These are phyloP conservation scores for Gonium pectorale DNA, from an alignment of 139 green algal species.

Conservation along the genomic window DNA sequence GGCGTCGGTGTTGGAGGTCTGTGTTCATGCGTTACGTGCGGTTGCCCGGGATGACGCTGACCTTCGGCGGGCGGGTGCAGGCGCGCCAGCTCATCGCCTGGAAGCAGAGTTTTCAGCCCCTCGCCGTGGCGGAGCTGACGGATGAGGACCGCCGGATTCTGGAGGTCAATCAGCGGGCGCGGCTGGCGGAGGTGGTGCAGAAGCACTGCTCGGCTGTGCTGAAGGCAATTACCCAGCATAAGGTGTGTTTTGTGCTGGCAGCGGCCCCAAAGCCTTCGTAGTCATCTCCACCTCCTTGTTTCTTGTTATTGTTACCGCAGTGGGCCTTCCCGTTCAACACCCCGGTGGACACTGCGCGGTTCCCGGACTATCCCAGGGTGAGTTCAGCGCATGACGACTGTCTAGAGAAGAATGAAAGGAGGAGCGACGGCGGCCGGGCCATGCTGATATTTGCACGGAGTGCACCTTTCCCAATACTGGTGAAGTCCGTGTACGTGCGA, in stretches of 20 bases:
- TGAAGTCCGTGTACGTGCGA: no score
- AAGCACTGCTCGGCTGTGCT: constrained; percentile 19
- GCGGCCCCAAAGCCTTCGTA: neutral
- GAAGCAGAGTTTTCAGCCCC: constrained; percentile 43
- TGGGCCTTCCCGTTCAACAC: constrained; percentile 88
- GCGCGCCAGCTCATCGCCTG: constrained; percentile 48
- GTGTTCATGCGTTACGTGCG: no score
- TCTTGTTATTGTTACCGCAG: constrained; percentile 51
- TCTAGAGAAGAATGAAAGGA: no score
- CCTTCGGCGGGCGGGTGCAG: no score
- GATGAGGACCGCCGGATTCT: constrained; percentile 38
- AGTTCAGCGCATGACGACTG: no score
- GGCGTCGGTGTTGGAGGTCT: constrained; percentile 52
- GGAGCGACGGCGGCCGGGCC: no score
- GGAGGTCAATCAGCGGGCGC: constrained; percentile 26
- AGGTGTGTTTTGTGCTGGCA: constrained; percentile 3
- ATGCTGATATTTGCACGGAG: no score
- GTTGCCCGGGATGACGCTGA: no score
- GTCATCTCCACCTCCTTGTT: neutral
- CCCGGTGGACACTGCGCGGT: constrained; percentile 84
- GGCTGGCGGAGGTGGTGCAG: constrained; percentile 44
- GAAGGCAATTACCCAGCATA: constrained; percentile 49
- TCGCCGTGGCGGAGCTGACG: constrained; percentile 25
- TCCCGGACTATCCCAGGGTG: constrained; percentile 76
- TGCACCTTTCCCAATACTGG: no score